Percentiles rank a stretch among this genome's conserved stretches.
These are phyloP conservation scores for Monosporascus ibericus DNA, from an alignment of 2,329 filamentous ascomycete genomes.

Conservation along the genomic window DNA sequence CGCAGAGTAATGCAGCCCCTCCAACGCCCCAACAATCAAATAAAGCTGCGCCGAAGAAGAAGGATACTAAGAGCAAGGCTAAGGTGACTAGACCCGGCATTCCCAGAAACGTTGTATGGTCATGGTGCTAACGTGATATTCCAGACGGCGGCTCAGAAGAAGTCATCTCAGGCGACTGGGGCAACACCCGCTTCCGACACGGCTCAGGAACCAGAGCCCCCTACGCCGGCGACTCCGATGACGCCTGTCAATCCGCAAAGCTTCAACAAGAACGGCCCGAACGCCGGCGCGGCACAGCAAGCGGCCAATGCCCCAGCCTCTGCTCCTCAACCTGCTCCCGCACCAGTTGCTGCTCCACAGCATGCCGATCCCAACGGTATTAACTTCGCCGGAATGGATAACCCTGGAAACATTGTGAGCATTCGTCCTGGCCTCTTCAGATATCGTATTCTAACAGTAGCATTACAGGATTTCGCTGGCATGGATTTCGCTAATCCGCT, in stretches of 20 bases:
- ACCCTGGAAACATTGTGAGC: conserved; percentile 37
- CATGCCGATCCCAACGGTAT: conserved; percentile 44
- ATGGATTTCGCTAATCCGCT: conserved; percentile 53
- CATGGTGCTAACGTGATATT: conserved; percentile 23
- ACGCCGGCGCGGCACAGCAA: conserved; percentile 30
- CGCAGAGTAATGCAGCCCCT: conserved; percentile 59
- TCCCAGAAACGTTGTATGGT: not conserved
- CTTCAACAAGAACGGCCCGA: conserved; percentile 44
- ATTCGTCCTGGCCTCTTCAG: not conserved
- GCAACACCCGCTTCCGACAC: conserved; percentile 54
- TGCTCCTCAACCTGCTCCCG: conserved; percentile 34
- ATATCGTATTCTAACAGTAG: conserved; percentile 12
- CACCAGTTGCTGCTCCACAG: conserved; percentile 38
- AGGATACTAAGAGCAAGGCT: conserved; percentile 58
- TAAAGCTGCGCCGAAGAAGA: conserved; percentile 75
- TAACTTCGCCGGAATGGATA: conserved; percentile 39
- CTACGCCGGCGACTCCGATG: conserved; percentile 58
- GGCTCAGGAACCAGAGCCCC: conserved; percentile 49
- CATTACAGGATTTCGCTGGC: conserved; percentile 33
- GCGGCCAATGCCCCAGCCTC: conserved; percentile 38
- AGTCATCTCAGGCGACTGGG: conserved; percentile 48
- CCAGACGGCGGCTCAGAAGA: conserved; percentile 56
- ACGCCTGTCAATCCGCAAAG: conserved; percentile 48
- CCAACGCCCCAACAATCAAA: conserved; percentile 69
- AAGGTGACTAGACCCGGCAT: conserved; percentile 50